Percentiles rank a stretch among this genome's conserved stretches.
Conservation (phyloP, 495 filamentous ascomycete genomes). For the Podospora anserina region DNA sequence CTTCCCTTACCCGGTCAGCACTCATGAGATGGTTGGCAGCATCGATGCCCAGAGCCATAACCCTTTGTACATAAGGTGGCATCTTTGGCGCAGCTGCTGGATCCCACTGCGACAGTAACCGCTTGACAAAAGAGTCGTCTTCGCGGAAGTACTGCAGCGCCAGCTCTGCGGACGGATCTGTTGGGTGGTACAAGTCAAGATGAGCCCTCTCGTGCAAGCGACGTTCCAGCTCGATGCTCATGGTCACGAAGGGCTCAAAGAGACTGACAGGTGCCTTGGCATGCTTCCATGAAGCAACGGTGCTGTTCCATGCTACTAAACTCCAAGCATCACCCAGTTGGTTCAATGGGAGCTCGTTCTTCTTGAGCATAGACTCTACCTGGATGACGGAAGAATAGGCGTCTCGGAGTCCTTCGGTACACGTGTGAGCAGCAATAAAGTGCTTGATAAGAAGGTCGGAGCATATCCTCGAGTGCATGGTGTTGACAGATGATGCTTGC, state of each 20-base stretch:
- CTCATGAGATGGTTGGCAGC: constrained; percentile 26
- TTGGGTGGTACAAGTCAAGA: constrained; percentile 43
- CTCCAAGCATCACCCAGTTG: constrained; percentile 30
- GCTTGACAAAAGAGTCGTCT: constrained; percentile 8
- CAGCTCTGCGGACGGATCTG: constrained; percentile 32
- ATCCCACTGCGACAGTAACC: neutral
- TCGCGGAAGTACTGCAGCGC: constrained; percentile 35
- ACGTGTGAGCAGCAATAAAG: constrained; percentile 29
- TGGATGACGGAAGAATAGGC: constrained; percentile 37
- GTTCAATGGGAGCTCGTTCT: constrained; percentile 4
- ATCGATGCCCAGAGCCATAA: constrained; percentile 27
- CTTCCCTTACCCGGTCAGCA: constrained; percentile 18
- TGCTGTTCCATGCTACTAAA: constrained; percentile 34
- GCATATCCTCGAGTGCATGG: constrained; percentile 10
- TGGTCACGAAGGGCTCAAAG: constrained; percentile 42
- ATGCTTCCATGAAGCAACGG: constrained; percentile 30
- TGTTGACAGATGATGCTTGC: constrained; percentile 11
- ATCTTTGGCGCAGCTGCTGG: neutral
- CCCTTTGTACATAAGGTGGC: neutral
- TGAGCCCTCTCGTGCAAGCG: constrained; percentile 33
- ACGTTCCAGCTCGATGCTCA: constrained; percentile 21
- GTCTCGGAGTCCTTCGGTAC: constrained; percentile 29
- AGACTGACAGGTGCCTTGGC: constrained; percentile 31
- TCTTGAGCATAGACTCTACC: constrained; percentile 27
- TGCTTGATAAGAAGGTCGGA: constrained; percentile 21